phyloP scores from a whole-genome alignment of 139 green algal genomes.

The Chara braunii region DNA sequence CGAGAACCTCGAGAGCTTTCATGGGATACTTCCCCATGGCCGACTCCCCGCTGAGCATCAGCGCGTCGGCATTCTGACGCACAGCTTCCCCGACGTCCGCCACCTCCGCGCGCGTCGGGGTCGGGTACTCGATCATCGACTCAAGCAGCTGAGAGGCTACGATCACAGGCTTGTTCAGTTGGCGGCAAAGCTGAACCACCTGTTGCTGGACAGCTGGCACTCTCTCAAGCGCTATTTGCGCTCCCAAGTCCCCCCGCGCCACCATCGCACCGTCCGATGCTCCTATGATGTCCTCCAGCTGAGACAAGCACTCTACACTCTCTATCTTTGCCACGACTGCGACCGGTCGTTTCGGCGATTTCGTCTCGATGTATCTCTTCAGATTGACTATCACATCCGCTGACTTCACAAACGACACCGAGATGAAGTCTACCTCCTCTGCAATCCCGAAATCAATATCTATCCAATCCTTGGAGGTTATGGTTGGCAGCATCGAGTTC shows the following conservation, averaged over 20 bases:
- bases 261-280: constrained; percentile 83
- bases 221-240: constrained; percentile 98
- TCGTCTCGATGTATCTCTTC: constrained; percentile 55
- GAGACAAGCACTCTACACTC: constrained; percentile 92
- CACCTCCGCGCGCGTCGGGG: constrained; percentile 66
- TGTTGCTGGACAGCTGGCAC: constrained; percentile 74
- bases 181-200: constrained; percentile 60
- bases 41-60: constrained; percentile 78
- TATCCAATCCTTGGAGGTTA: constrained; percentile 75
- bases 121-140: constrained; percentile 53
- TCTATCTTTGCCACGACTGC: constrained; percentile 96
- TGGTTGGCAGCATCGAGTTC: constrained; percentile 67
- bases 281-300: constrained; percentile 90
- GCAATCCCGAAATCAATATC: constrained; percentile 78
- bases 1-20: constrained; percentile 66
- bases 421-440: constrained; percentile 87
- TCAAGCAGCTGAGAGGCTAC: constrained; percentile 58
- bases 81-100: constrained; percentile 73
- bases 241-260: constrained; percentile 91
- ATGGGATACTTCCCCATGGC: constrained; percentile 64
- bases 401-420: constrained; percentile 91
- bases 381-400: constrained; percentile 73
- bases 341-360: constrained; percentile 54
- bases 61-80: constrained; percentile 66
- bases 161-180: constrained; percentile 49